phyloP scores from a whole-genome alignment of 1,284 basidiomycete species.

The Coniophora puteana region DNA sequence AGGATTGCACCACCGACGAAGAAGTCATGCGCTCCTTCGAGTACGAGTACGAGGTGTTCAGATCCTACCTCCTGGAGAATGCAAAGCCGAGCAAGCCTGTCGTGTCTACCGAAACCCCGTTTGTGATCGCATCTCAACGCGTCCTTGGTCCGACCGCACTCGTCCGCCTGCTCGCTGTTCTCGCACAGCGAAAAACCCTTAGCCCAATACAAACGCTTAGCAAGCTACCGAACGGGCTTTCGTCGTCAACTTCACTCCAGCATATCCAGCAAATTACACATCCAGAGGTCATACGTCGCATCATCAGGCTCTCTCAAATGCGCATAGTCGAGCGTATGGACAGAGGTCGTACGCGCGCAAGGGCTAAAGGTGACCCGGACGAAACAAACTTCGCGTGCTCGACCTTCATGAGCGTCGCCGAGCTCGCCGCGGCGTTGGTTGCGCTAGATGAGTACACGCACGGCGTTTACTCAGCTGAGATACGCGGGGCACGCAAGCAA shows the following conservation, averaged over 20 bases:
- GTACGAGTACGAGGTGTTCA: no score
- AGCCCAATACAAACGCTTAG: slow-evolving; percentile 10
- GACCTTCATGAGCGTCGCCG: slow-evolving; percentile 20
- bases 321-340: slow-evolving; percentile 16
- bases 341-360: slow-evolving; percentile 8
- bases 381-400: slow-evolving; percentile 16
- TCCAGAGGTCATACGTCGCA: slow-evolving; percentile 14
- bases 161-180: slow-evolving; percentile 14
- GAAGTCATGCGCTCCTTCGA: no score
- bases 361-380: slow-evolving; percentile 8
- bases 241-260: slow-evolving; percentile 8
- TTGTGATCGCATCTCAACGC: slow-evolving; percentile 13
- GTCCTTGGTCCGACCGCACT: slow-evolving; percentile 17
- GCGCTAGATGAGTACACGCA: slow-evolving; percentile 17
- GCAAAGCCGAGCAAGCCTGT: no score
- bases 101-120: slow-evolving; percentile 10
- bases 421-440: slow-evolving; percentile 26
- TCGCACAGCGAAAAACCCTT: slow-evolving; percentile 14
- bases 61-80: no score
- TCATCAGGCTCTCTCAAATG: slow-evolving; percentile 16
- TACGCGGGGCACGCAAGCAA: slow-evolving; percentile 17
- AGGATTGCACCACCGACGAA: neutral
- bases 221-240: slow-evolving; percentile 13
- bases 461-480: slow-evolving; percentile 11
- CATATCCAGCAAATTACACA: slow-evolving; percentile 23